Conservation (phyloP, 441 rosid species). For the Pelargonium australe region DNA sequence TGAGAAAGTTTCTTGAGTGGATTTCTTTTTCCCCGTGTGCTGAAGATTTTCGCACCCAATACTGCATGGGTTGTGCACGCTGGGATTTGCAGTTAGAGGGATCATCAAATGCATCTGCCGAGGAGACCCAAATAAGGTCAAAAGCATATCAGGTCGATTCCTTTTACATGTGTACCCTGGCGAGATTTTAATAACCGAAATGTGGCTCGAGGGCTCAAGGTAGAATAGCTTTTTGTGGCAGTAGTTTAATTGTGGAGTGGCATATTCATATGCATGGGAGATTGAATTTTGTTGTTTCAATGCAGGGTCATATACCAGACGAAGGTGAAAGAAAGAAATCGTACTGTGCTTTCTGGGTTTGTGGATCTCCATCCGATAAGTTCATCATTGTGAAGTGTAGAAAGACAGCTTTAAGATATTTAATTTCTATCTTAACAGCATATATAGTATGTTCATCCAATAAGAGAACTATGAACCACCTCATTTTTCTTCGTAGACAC, state of each 20-base stretch:
- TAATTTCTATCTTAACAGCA: not conserved
- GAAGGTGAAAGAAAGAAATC: constrained; percentile 66
- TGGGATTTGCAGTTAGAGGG: constrained; percentile 78
- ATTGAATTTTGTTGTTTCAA: constrained; percentile 14
- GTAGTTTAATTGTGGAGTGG: not conserved
- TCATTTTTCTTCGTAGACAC: too few species aligned
- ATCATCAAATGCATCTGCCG: constrained; percentile 66
- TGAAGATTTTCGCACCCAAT: constrained; percentile 75
- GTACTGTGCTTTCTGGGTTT: constrained; percentile 62
- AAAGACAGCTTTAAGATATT: not conserved
- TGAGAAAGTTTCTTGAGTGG: constrained; percentile 14
- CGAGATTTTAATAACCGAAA: constrained; percentile 67
- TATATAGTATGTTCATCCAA: too few species aligned
- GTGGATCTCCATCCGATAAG: constrained; percentile 48
- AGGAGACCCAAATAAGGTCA: constrained; percentile 60
- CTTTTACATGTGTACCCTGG: constrained; percentile 77
- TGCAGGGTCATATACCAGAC: constrained; percentile 69
- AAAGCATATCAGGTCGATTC: constrained; percentile 63
- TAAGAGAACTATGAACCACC: too few species aligned
- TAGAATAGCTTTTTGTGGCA: constrained; percentile 21
- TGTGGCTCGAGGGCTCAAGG: constrained; percentile 86
- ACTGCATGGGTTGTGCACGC: constrained; percentile 86
- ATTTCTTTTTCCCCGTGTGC: constrained; percentile 16
- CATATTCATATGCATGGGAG: not conserved
- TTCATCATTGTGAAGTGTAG: constrained; percentile 41